Conservation (phyloP, 768 basidiomycete genomes). For the Coprinellus aureogranulatus region DNA sequence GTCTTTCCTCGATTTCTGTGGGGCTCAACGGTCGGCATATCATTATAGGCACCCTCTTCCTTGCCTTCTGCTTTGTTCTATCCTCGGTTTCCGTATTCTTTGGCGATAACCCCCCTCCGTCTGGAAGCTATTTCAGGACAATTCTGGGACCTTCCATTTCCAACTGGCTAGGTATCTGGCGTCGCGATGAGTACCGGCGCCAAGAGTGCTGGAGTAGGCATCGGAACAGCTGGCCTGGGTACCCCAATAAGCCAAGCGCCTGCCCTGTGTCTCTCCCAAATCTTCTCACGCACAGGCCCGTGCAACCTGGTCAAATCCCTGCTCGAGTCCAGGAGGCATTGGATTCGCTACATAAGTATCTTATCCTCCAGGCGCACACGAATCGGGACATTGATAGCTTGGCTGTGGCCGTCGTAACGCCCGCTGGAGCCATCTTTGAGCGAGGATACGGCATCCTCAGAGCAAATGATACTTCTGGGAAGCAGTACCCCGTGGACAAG, state of each 20-base stretch:
- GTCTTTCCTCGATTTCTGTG: too few relatives aligned
- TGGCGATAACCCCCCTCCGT: too few relatives aligned
- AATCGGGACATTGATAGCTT: slow-evolving; percentile 44
- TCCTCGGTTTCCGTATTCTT: too few relatives aligned
- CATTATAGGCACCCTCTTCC: too few relatives aligned
- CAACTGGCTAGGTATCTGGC: too few relatives aligned
- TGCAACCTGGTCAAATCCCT: slow-evolving; percentile 17
- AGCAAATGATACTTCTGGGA: slow-evolving; percentile 23
- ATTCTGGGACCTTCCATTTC: too few relatives aligned
- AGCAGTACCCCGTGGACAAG: slow-evolving; percentile 23
- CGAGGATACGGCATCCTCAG: slow-evolving; percentile 39
- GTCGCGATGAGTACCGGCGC: too few relatives aligned
- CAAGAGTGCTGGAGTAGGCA: too few relatives aligned
- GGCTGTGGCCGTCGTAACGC: slow-evolving; percentile 48
- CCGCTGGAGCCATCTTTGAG: slow-evolving; percentile 45
- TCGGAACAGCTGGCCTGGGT: too few relatives aligned
- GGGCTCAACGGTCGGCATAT: too few relatives aligned
- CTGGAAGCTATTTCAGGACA: too few relatives aligned
- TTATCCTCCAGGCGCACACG: slow-evolving; percentile 10
- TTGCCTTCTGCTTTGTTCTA: too few relatives aligned
- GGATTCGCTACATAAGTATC: slow-evolving; percentile 25
- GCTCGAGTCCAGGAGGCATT: slow-evolving; percentile 19
- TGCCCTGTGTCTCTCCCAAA: slow-evolving; percentile 26
- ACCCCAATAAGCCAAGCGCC: background rate
- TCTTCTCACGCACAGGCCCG: slow-evolving; percentile 24